phyloP scores from a whole-genome alignment of 2,329 filamentous ascomycete genomes.

The Scorias spongiosa region DNA sequence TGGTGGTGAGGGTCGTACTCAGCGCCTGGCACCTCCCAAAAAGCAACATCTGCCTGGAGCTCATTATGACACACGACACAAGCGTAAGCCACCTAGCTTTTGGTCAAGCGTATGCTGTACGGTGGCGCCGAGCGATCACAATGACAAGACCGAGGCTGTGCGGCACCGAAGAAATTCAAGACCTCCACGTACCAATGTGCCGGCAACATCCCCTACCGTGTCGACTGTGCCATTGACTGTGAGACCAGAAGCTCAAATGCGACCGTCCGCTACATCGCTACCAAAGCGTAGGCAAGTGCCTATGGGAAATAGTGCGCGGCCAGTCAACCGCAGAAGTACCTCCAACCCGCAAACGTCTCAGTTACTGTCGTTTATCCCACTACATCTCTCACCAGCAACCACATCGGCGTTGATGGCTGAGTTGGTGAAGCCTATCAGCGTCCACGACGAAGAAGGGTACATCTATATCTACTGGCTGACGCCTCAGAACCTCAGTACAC shows the following conservation, averaged over 20 bases:
- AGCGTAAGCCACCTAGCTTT: constrained; percentile 19
- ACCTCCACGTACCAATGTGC: neutral
- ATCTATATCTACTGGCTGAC: constrained; percentile 99
- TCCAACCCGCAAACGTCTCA: constrained; percentile 17
- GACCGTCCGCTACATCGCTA: constrained; percentile 1
- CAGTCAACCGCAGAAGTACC: constrained; percentile 5
- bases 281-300: constrained; percentile 4
- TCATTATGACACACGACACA: neutral
- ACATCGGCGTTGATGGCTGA: constrained; percentile 60
- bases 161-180: constrained; percentile 20
- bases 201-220: neutral
- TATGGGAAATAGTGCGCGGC: constrained; percentile 2
- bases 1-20: neutral
- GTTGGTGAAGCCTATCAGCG: constrained; percentile 58
- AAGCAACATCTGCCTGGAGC: neutral
- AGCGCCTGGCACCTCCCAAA: neutral
- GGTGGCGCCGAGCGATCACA: constrained; percentile 21
- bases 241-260: neutral
- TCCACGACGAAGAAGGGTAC: constrained; percentile 67
- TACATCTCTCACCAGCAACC: constrained; percentile 48
- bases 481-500: constrained; percentile 39
- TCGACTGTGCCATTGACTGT: neutral
- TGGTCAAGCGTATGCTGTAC: constrained; percentile 30
- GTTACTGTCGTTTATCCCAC: constrained; percentile 54
- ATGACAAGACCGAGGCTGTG: constrained; percentile 30